Conservation (phyloP, 371 early-diverging fungal genomes). For the Mortierella sp. region DNA sequence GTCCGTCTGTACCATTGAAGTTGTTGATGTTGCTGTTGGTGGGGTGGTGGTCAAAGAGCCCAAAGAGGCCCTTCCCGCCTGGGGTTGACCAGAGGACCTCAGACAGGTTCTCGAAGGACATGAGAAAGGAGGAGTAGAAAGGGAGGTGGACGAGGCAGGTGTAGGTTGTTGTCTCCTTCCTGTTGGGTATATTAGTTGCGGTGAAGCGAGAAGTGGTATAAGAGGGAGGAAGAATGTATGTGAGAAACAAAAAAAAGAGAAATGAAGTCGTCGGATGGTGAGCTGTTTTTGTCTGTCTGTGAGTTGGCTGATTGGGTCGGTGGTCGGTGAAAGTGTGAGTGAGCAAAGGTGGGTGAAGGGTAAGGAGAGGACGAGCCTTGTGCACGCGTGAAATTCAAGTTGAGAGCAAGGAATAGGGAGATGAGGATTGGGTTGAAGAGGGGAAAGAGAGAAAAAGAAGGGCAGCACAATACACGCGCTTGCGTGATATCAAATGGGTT, state of each 20-base stretch:
- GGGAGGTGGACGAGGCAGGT: not conserved
- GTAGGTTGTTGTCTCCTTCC: not conserved
- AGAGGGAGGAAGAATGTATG: not conserved
- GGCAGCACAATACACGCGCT: not conserved
- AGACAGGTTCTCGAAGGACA: slow-evolving; percentile 53
- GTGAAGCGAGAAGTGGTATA: not conserved
- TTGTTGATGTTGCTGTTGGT: not conserved
- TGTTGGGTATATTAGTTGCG: not conserved
- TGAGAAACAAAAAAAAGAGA: not conserved
- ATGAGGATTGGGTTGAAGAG: too few relatives aligned
- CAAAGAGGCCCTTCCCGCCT: slow-evolving; percentile 39
- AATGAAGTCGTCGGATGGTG: not conserved
- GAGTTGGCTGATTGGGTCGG: not conserved
- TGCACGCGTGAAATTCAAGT: not conserved
- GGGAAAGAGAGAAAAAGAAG: slow-evolving; percentile 11
- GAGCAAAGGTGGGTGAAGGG: not conserved
- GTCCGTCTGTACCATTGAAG: slow-evolving; percentile 10
- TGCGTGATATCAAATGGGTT: too few relatives aligned
- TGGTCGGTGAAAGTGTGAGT: not conserved
- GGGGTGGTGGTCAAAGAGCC: slow-evolving; percentile 28
- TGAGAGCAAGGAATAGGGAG: slow-evolving; percentile 4
- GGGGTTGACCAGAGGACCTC: slow-evolving; percentile 56
- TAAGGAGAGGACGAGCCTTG: not conserved
- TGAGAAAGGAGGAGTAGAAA: slow-evolving; percentile 4
- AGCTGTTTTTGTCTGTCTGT: not conserved